A percentile compares a stretch with the other conserved stretches of the same genome.
These are phyloP conservation scores for Sporothrix pseudoabietina DNA, from an alignment of 2,329 filamentous ascomycete species.

Conservation along the genomic window DNA sequence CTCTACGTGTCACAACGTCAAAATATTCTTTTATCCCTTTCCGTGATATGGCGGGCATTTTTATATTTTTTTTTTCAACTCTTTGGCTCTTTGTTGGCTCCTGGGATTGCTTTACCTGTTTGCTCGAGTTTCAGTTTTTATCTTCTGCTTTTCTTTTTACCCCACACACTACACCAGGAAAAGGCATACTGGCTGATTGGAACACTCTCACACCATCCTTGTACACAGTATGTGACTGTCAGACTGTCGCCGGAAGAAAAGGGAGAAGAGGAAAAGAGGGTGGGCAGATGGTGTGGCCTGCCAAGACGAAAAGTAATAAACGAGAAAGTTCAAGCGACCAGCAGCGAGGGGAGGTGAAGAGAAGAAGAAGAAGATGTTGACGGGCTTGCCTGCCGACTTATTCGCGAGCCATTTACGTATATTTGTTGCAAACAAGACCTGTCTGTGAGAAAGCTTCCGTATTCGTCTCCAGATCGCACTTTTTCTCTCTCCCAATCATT, in stretches of 20 bases:
- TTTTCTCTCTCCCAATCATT: neutral
- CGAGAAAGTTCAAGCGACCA: neutral
- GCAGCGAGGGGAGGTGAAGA: neutral
- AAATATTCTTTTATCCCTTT: neutral
- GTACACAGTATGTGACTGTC: neutral
- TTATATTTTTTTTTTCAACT: neutral
- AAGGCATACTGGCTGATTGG: neutral
- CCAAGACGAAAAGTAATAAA: conserved; percentile 21
- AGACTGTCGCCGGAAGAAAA: neutral
- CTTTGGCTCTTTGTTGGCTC: neutral
- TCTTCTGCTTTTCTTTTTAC: neutral
- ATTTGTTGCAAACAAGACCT: neutral
- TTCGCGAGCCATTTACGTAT: neutral
- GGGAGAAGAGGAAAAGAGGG: neutral
- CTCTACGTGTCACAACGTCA: no score
- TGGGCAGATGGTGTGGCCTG: neutral
- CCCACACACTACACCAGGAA: conserved; percentile 3
- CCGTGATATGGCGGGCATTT: neutral
- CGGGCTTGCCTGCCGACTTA: neutral
- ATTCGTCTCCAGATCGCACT: no score
- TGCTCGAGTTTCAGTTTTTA: neutral
- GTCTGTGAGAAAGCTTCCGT: no score
- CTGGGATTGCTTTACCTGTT: neutral
- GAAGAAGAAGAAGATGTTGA: neutral
- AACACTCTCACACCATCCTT: neutral